These are phyloP conservation scores for Ichthyophthirius multifiliis DNA, from an alignment of 169 alveolate species.

Conservation along the genomic window DNA sequence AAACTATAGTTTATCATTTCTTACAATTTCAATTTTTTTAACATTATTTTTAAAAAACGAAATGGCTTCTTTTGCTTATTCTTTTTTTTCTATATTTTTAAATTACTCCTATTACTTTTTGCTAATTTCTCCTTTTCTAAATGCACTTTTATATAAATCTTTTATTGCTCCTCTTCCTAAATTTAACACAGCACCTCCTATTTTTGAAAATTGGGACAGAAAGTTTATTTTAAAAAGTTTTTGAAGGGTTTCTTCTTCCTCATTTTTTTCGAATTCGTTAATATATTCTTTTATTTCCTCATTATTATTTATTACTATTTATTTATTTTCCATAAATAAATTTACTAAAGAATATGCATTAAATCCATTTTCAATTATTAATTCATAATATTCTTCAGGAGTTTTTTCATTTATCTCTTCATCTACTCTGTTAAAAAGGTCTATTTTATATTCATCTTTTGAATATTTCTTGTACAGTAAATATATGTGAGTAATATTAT, in stretches of 20 bases:
- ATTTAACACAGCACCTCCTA: not conserved
- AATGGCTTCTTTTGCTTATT: conserved; percentile 12
- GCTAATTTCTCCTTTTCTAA: not conserved
- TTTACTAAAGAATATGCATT: conserved; percentile 11
- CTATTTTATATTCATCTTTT: conserved; percentile 13
- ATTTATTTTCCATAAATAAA: conserved; percentile 18
- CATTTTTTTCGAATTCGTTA: conserved; percentile 13
- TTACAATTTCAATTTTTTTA: conserved; percentile 18
- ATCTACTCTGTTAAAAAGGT: conserved; percentile 13
- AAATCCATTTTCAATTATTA: conserved; percentile 27
- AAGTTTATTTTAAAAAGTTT: conserved; percentile 15
- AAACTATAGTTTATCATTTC: conserved; percentile 20
- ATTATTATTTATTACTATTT: conserved; percentile 16
- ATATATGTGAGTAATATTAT: conserved; percentile 12
- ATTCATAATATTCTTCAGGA: not conserved
- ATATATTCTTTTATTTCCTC: conserved; percentile 27
- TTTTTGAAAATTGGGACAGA: not conserved
- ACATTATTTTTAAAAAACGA: conserved; percentile 16
- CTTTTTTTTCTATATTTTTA: conserved; percentile 5
- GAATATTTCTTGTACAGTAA: not conserved
- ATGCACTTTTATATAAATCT: not conserved
- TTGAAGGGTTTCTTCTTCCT: not conserved
- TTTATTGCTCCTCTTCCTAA: not conserved
- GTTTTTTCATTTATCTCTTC: conserved; percentile 13
- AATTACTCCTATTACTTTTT: conserved; percentile 9